These are phyloP conservation scores for Shiraia sp. DNA, from an alignment of 2,329 filamentous ascomycete species.

Conservation along the genomic window DNA sequence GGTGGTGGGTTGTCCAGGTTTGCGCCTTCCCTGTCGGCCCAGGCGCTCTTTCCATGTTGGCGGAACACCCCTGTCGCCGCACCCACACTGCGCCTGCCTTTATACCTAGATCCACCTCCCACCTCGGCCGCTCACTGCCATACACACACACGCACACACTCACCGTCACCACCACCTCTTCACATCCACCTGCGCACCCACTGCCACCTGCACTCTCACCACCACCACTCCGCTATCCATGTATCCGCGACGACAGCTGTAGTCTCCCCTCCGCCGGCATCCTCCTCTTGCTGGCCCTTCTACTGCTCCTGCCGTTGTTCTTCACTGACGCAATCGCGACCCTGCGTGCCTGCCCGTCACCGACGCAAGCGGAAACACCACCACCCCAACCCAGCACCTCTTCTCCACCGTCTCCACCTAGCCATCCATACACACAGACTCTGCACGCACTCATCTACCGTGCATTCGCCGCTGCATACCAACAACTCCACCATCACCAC, in stretches of 20 bases:
- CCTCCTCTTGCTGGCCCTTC: conserved; percentile 1
- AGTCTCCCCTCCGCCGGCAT: conserved; percentile 19
- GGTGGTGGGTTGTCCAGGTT: conserved; percentile 12
- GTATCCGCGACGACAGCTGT: conserved; percentile 20
- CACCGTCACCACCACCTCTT: background rate
- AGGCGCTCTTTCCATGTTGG: conserved; percentile 13
- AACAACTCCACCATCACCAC: conserved; percentile 3
- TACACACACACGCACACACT: no score
- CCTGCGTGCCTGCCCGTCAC: conserved; percentile 10
- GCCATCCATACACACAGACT: conserved; percentile 72
- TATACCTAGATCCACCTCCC: conserved; percentile 27
- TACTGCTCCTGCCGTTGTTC: conserved; percentile 19
- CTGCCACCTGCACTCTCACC: conserved; percentile 1
- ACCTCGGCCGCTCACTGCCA: background rate
- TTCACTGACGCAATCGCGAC: conserved; percentile 26
- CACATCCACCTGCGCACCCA: background rate
- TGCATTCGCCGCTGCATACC: no score
- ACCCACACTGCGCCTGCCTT: conserved; percentile 17
- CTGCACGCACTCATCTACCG: no score
- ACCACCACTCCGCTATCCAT: conserved; percentile 13
- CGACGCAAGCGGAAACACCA: conserved; percentile 17
- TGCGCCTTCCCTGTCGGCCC: conserved; percentile 23
- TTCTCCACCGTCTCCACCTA: conserved; percentile 8
- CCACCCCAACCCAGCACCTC: background rate
- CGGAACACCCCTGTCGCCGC: conserved; percentile 15